Percentiles rank a stretch among this genome's conserved stretches.
Evolutionary conservation across 176 grass and related monocot genomes (phyloP).

Genomic region (Raddia guianensis): DNA sequence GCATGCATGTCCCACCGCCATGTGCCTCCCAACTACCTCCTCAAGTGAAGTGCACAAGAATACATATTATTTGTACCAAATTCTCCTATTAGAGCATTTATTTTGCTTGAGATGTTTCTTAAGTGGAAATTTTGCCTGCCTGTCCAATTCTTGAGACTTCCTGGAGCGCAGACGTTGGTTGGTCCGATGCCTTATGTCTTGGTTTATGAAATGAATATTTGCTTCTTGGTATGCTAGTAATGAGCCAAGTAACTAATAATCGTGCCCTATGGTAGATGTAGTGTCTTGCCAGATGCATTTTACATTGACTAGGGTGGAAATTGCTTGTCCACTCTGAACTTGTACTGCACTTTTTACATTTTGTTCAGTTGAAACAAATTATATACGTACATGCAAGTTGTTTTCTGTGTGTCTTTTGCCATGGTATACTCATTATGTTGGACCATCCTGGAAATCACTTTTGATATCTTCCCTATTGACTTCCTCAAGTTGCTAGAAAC

Average conservation of each 20-base stretch:
- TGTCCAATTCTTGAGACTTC: slow-evolving; percentile 19
- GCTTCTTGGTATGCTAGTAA: neutral
- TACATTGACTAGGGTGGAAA: neutral
- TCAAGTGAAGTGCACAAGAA: slow-evolving; percentile 36
- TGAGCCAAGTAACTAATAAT: neutral
- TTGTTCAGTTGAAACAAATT: neutral
- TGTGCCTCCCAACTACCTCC: slow-evolving; percentile 55
- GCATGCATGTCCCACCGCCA: slow-evolving; percentile 40
- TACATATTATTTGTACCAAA: slow-evolving; percentile 35
- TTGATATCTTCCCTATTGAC: neutral
- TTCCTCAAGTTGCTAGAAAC: neutral
- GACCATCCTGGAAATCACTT: slow-evolving; percentile 3
- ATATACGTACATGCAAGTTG: neutral
- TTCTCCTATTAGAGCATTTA: slow-evolving; percentile 36
- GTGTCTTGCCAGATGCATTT: slow-evolving; percentile 1
- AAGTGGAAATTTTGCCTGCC: slow-evolving; percentile 21
- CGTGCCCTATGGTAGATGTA: neutral
- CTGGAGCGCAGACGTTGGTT: slow-evolving; percentile 22
- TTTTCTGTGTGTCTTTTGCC: neutral
- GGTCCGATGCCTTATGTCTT: neutral
- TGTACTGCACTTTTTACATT: neutral
- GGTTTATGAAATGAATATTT: neutral
- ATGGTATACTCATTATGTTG: slow-evolving; percentile 14
- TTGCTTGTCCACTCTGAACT: slow-evolving; percentile 31
- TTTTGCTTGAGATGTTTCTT: slow-evolving; percentile 31